These are phyloP conservation scores for Xylariaceae sp. DNA, from an alignment of 2,329 filamentous ascomycete species.

Conservation along the genomic window DNA sequence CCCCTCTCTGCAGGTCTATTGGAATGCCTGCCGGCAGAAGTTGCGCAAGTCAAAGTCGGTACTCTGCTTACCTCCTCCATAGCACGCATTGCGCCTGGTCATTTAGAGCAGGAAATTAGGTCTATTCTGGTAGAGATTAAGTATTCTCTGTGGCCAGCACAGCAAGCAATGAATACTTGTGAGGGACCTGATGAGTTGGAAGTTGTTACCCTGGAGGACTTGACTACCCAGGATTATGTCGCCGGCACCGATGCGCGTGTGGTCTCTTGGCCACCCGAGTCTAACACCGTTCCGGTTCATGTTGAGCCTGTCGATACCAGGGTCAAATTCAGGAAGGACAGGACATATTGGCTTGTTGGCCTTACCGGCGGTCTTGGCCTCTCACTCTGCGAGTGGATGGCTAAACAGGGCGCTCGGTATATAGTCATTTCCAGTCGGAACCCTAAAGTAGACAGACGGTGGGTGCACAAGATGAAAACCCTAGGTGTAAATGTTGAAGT, in stretches of 20 bases:
- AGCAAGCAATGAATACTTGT: not conserved
- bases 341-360: slow-evolving; percentile 18
- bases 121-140: slow-evolving; percentile 1
- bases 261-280: not conserved
- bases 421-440: slow-evolving; percentile 11
- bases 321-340: not conserved
- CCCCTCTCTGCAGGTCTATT: too few species aligned
- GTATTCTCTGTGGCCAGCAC: not conserved
- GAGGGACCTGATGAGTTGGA: too few species aligned
- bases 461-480: too few species aligned
- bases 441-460: slow-evolving; percentile 7
- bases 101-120: not conserved
- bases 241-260: not conserved
- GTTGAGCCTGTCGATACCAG: not conserved
- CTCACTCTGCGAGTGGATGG: slow-evolving; percentile 19
- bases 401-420: slow-evolving; percentile 11
- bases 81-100: not conserved
- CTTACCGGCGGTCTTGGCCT: slow-evolving; percentile 15
- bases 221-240: not conserved
- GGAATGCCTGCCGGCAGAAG: too few species aligned
- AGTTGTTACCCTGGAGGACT: too few species aligned
- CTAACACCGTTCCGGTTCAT: not conserved
- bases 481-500: not conserved
- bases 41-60: not conserved
- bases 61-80: not conserved